A percentile compares a stretch with the other conserved stretches of the same genome.
Evolutionary conservation across 164 flowering plant species (phyloP).

Genomic region (Houttuynia cordata): DNA sequence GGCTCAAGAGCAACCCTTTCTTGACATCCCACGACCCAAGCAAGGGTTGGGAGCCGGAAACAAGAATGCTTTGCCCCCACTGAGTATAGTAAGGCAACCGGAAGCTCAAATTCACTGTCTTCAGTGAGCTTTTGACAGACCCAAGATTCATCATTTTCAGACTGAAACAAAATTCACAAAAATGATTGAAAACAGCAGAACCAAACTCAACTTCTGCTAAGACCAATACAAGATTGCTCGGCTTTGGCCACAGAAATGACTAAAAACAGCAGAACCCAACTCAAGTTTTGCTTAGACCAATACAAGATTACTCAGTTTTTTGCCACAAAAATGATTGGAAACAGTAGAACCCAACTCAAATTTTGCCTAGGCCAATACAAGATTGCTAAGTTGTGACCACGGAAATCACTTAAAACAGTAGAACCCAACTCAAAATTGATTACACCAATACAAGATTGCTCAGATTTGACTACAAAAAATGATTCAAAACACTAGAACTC

Average conservation of each 20-base stretch:
- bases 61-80: constrained; percentile 80
- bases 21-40: constrained; percentile 89
- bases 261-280: too few species aligned
- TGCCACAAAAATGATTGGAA: neutral
- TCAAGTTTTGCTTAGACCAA: too few species aligned
- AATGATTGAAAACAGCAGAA: neutral
- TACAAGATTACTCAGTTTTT: too few species aligned
- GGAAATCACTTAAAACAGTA: too few species aligned
- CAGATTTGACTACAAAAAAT: too few species aligned
- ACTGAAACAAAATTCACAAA: neutral
- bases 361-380: too few species aligned
- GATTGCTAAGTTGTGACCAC: too few species aligned
- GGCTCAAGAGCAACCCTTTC: constrained; percentile 55
- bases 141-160: constrained; percentile 45
- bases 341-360: neutral
- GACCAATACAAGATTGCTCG: too few species aligned
- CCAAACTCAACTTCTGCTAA: neutral
- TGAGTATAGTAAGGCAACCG: constrained; percentile 74
- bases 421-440: too few species aligned
- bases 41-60: constrained; percentile 70
- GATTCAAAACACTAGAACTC: too few species aligned
- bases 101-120: constrained; percentile 50
- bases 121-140: constrained; percentile 27
- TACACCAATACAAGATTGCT: too few species aligned
- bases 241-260: too few species aligned